These are phyloP conservation scores for Tuber brumale DNA, from an alignment of 495 filamentous ascomycete species.

Conservation along the genomic window DNA sequence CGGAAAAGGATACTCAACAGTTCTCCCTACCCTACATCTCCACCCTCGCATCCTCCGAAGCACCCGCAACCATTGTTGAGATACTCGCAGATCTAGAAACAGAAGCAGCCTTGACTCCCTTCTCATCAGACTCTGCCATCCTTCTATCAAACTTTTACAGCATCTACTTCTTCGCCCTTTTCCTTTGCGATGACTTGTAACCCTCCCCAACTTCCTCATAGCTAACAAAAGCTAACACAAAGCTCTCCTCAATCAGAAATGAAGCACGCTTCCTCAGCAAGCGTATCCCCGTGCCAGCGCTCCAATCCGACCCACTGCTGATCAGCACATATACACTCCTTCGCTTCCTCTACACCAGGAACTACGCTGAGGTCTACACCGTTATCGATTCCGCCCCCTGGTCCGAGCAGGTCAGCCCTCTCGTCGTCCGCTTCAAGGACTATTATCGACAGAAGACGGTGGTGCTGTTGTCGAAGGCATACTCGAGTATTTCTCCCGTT, in stretches of 20 bases:
- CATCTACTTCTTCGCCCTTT: constrained; percentile 51
- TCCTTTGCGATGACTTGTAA: constrained; percentile 52
- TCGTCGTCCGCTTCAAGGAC: constrained; percentile 45
- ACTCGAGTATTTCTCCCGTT: constrained; percentile 49
- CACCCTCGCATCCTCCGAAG: constrained; percentile 42
- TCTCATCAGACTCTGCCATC: constrained; percentile 38
- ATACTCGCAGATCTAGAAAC: constrained; percentile 48
- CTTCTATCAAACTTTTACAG: constrained; percentile 49
- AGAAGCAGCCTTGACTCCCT: constrained; percentile 42
- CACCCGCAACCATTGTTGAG: constrained; percentile 47
- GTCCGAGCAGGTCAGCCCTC: constrained; percentile 44
- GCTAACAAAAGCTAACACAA: neutral
- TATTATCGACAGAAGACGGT: constrained; percentile 50
- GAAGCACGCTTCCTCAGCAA: constrained; percentile 52
- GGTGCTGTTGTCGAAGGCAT: constrained; percentile 48
- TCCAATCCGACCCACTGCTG: constrained; percentile 45
- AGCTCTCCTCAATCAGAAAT: constrained; percentile 41
- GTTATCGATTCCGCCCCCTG: constrained; percentile 47
- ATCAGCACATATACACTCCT: constrained; percentile 48
- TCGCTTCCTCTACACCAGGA: constrained; percentile 49
- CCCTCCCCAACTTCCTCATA: neutral
- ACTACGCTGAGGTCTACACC: constrained; percentile 46
- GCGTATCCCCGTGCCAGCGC: constrained; percentile 46
- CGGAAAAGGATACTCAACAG: constrained; percentile 5
- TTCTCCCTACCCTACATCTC: constrained; percentile 43